Evolutionary conservation across 2,329 filamentous ascomycete genomes (phyloP), one percentile per base, ranked within the genome.

Genomic region (Lomentospora prolificans): DNA sequence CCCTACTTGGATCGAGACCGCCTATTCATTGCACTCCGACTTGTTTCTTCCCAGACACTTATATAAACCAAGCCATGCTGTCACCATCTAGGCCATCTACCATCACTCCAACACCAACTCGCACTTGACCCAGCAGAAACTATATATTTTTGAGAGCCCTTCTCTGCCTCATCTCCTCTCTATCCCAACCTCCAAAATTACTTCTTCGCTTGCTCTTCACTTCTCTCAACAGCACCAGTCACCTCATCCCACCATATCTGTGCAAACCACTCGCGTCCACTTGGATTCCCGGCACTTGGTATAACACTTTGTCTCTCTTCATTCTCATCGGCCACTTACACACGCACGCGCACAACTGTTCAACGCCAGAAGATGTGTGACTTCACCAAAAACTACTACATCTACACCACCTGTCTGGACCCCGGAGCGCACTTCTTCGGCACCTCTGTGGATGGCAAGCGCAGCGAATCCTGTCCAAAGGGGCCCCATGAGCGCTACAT

Each of bases 401-500:
- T 90, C 68, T 89, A 89, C 71, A 84, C 83, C 57, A 77, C 80
- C 46, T 90, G 86, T 64, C 69, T 77, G 57, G 84, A 89, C 64
- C 86, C 85, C 0, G 81, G 81, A 41, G 75, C 79, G 14, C 86
- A 90, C 67, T 89, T 88, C 69, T 85, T 87, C 67, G 77, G 80
- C 60, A 88, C 84, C 1, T 82, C 82, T 1, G 74, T 85, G 54
- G 86, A 90, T 63, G 85, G 85, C 56, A 80, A 74, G 65, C 76
- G 75, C 60, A 77, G 81, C 57, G 70, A 75, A 30, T 73, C 78
- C 30, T 90, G 86, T 62, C 64, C 78, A 4, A 75, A 77, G 56
- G 79, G 84, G 0, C 86, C 86, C 27, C 86, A 90, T 66, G 86
- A 89, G 67, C 78, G 86, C 60, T 89, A 86, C 63, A 89, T 90